Evolutionary conservation across 2,329 filamentous ascomycete species (phyloP).

Genomic region (Apiospora aurea): DNA sequence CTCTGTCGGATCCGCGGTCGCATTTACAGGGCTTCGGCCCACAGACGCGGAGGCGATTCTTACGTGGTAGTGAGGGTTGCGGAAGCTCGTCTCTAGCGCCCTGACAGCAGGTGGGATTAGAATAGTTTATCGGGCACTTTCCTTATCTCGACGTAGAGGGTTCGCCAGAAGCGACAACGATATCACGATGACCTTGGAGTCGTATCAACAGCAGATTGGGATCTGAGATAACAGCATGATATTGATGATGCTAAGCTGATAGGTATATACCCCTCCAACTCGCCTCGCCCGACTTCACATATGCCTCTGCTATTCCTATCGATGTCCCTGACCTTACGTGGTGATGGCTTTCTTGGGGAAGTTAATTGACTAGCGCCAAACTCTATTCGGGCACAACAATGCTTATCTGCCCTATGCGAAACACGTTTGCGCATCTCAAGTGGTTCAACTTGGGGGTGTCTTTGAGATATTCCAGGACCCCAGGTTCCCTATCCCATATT

Average conservation of each 20-base stretch:
- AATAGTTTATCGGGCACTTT: constrained; percentile 7
- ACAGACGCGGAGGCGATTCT: not conserved
- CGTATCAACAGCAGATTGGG: not conserved
- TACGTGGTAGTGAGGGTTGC: not conserved
- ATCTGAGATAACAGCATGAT: not conserved
- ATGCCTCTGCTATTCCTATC: not conserved
- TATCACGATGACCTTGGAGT: not conserved
- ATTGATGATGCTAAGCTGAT: not conserved
- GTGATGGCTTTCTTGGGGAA: not conserved
- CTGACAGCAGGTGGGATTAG: not conserved
- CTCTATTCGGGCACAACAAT: not conserved
- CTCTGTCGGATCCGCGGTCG: not conserved
- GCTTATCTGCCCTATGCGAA: constrained; percentile 10
- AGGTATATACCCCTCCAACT: not conserved
- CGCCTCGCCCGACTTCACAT: not conserved
- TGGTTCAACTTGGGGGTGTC: not conserved
- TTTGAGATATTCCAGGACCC: not conserved
- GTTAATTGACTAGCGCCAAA: not conserved
- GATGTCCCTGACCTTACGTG: not conserved
- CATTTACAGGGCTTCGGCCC: not conserved
- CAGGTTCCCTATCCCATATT: not conserved
- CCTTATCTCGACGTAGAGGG: not conserved
- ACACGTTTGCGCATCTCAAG: not conserved
- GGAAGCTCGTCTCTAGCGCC: constrained; percentile 6
- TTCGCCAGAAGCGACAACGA: not conserved